Conservation (phyloP, 2,329 filamentous ascomycete species). For the Arachnopeziza araneosa region DNA sequence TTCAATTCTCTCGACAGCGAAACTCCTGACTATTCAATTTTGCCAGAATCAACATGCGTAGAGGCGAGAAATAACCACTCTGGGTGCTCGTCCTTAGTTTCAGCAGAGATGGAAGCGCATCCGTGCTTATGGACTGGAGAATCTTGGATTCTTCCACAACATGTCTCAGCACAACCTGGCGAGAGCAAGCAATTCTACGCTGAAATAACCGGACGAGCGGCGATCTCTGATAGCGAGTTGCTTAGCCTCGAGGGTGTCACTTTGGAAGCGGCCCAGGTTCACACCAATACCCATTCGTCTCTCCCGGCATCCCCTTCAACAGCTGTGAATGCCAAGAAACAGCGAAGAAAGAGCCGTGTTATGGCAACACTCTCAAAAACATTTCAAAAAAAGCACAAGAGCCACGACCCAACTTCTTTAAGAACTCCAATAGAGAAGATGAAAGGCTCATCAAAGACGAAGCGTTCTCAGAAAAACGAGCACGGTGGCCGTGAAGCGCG, state of each 20-base stretch:
- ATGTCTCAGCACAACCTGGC: constrained; percentile 14
- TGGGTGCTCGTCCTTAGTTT: constrained; percentile 14
- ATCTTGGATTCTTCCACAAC: constrained; percentile 1
- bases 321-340: constrained; percentile 5
- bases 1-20: constrained; percentile 45
- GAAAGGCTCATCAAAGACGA: constrained; percentile 23
- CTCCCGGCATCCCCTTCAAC: constrained; percentile 23
- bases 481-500: constrained; percentile 42
- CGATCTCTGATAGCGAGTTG: constrained; percentile 29
- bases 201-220: constrained; percentile 25
- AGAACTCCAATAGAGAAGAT: constrained; percentile 37
- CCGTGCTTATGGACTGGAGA: constrained; percentile 9
- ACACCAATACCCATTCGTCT: constrained; percentile 13
- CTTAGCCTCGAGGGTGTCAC: constrained; percentile 28
- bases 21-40: constrained; percentile 33
- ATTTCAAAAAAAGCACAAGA: constrained; percentile 34
- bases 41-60: constrained; percentile 37
- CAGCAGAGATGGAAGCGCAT: constrained; percentile 15
- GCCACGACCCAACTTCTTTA: constrained; percentile 21
- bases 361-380: constrained; percentile 41
- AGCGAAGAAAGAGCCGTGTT: constrained; percentile 20
- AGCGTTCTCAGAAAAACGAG: constrained; percentile 27
- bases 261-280: constrained; percentile 22
- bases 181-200: constrained; percentile 21
- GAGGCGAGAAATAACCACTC: constrained; percentile 2